Conservation (phyloP, 2,329 filamentous ascomycete species). For the Penicillium oxalicum region DNA sequence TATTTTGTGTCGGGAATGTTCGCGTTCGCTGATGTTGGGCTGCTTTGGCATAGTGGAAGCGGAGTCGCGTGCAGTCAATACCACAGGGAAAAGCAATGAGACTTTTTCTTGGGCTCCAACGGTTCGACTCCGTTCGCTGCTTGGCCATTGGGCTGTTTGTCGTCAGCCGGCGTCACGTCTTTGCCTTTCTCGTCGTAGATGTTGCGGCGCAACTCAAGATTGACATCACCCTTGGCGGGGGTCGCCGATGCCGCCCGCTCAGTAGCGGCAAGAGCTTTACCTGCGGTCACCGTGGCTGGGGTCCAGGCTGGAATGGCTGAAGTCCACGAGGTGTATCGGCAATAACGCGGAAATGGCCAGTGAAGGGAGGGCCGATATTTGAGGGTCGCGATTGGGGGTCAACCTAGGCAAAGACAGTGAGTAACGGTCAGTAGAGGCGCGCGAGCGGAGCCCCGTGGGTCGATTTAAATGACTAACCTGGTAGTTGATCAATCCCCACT, state of each 20-base stretch:
- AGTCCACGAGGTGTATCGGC: slow-evolving; percentile 92
- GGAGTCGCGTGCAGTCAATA: slow-evolving; percentile 72
- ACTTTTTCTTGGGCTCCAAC: slow-evolving; percentile 58
- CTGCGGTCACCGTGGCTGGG: slow-evolving; percentile 61
- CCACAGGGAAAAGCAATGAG: slow-evolving; percentile 86
- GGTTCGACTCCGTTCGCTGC: slow-evolving; percentile 59
- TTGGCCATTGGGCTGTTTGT: slow-evolving; percentile 66
- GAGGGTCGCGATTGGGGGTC: slow-evolving; percentile 93
- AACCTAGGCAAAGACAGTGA: slow-evolving; percentile 54
- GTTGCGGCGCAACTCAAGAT: slow-evolving; percentile 88
- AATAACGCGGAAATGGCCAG: slow-evolving; percentile 92
- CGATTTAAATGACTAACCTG: slow-evolving; percentile 57
- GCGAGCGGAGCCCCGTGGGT: no score
- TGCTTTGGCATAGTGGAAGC: slow-evolving; percentile 65
- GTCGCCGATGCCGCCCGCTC: slow-evolving; percentile 63
- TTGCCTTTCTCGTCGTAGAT: slow-evolving; percentile 92
- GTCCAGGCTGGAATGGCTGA: slow-evolving; percentile 88
- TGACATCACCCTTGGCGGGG: slow-evolving; percentile 71
- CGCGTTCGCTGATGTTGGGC: slow-evolving; percentile 53
- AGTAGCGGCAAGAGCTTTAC: slow-evolving; percentile 60
- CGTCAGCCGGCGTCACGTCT: slow-evolving; percentile 66
- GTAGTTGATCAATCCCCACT: slow-evolving; percentile 98
- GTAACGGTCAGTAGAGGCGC: slow-evolving; percentile 23
- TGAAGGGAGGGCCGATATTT: slow-evolving; percentile 92
- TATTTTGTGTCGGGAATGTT: slow-evolving; percentile 60